Conservation (phyloP, 2,329 filamentous ascomycete species). For the Hypoxylon sp. region DNA sequence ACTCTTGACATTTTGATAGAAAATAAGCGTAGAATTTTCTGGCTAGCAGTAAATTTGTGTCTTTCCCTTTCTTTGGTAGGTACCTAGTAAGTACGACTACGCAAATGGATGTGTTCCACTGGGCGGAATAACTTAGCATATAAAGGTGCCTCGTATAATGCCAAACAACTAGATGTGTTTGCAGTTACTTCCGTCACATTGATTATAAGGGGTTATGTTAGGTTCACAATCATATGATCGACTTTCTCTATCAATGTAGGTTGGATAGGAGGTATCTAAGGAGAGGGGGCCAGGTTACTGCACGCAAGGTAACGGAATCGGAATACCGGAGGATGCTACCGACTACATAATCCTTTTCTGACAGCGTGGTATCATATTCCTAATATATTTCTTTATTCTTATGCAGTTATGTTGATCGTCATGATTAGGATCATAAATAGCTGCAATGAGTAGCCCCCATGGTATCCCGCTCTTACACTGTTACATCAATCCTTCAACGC, state of each 20-base stretch:
- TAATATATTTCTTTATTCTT: background rate
- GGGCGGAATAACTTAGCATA: background rate
- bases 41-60: too few relatives aligned
- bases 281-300: background rate
- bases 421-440: constrained; percentile 14
- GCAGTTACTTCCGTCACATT: background rate
- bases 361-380: background rate
- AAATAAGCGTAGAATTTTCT: too few relatives aligned
- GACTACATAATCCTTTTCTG: background rate
- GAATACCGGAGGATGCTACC: constrained; percentile 1
- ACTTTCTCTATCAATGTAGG: background rate
- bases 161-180: background rate
- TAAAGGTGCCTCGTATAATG: background rate
- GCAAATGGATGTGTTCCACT: background rate
- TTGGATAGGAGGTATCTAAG: background rate
- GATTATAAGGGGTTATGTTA: background rate
- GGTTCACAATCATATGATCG: background rate
- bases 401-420: constrained; percentile 20
- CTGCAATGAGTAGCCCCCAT: background rate
- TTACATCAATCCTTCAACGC: constrained; percentile 13
- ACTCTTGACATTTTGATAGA: too few relatives aligned
- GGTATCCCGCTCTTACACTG: background rate
- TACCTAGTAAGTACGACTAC: too few relatives aligned
- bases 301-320: constrained; percentile 7
- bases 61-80: too few relatives aligned